Evolutionary conservation across 2,329 filamentous ascomycete species (phyloP).

Genomic region (Scedosporium apiospermum): DNA sequence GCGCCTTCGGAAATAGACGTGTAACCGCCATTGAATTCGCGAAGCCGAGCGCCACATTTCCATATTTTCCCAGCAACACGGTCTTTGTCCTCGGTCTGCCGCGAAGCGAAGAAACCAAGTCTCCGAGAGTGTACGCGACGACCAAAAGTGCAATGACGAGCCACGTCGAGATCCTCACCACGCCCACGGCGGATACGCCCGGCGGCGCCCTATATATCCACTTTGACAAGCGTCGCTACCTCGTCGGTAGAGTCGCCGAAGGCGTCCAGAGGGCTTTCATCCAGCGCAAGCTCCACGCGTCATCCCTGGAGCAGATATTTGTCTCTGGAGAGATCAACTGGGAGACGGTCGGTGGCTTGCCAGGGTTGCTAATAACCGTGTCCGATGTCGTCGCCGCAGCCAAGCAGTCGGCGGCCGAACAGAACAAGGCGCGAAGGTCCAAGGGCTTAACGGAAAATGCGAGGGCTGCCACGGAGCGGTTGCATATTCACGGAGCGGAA

Average conservation of each 20-base stretch:
- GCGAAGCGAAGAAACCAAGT: neutral
- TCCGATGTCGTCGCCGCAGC: constrained; percentile 54
- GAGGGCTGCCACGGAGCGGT: constrained; percentile 17
- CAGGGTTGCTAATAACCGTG: constrained; percentile 77
- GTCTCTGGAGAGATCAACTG: constrained; percentile 70
- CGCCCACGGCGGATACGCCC: constrained; percentile 79
- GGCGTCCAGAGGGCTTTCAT: constrained; percentile 71
- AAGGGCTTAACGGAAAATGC: constrained; percentile 24
- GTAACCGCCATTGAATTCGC: neutral
- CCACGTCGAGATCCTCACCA: constrained; percentile 65
- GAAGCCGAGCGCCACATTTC: neutral
- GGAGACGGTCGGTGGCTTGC: constrained; percentile 67
- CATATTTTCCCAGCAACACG: constrained; percentile 8
- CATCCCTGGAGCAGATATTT: constrained; percentile 68
- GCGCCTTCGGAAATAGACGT: neutral
- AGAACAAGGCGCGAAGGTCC: constrained; percentile 30
- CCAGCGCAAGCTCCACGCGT: constrained; percentile 56
- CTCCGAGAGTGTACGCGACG: neutral
- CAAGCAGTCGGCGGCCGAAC: constrained; percentile 26
- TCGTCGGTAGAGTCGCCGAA: constrained; percentile 76
- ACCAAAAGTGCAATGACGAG: constrained; percentile 51
- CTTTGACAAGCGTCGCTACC: constrained; percentile 72
- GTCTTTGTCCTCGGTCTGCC: constrained; percentile 9
- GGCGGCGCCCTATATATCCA: constrained; percentile 71
- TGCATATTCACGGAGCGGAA: constrained; percentile 68